Evolutionary conservation across 306 rosid genomes (phyloP).

Genomic region (Hippophae rhamnoides): DNA sequence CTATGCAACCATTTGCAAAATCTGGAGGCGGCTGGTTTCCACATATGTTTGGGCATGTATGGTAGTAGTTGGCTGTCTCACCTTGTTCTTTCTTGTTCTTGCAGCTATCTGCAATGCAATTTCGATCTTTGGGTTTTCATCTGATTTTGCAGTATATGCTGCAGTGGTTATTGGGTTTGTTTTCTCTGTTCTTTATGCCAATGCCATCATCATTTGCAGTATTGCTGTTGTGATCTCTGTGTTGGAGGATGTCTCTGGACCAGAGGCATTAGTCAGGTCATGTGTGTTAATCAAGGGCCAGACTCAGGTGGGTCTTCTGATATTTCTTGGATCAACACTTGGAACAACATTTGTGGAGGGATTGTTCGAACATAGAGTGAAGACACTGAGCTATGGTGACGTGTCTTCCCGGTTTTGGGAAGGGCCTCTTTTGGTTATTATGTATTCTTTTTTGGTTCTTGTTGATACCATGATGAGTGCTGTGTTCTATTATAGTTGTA

Average conservation of each 20-base stretch:
- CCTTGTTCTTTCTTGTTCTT: slow-evolving; percentile 62
- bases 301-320: slow-evolving; percentile 83
- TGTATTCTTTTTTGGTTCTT: slow-evolving; percentile 85
- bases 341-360: slow-evolving; percentile 91
- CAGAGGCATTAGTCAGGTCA: slow-evolving; percentile 75
- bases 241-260: slow-evolving; percentile 85
- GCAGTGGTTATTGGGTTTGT: slow-evolving; percentile 50
- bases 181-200: slow-evolving; percentile 76
- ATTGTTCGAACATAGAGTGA: slow-evolving; percentile 85
- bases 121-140: slow-evolving; percentile 42
- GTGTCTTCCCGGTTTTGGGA: slow-evolving; percentile 96
- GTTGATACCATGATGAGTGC: slow-evolving; percentile 80
- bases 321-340: slow-evolving; percentile 78
- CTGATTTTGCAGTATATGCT: slow-evolving; percentile 44
- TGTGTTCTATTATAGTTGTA: slow-evolving; percentile 20
- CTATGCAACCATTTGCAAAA: slow-evolving; percentile 37
- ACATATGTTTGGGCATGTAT: slow-evolving; percentile 69
- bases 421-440: slow-evolving; percentile 91
- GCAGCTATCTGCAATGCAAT: slow-evolving; percentile 59
- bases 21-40: slow-evolving; percentile 63
- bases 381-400: slow-evolving; percentile 88
- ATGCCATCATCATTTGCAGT: slow-evolving; percentile 67
- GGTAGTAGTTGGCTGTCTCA: slow-evolving; percentile 53
- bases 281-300: slow-evolving; percentile 67
- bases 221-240: slow-evolving; percentile 74